Percentiles rank a stretch among this genome's conserved stretches.
Conservation (phyloP, 768 basidiomycete species). For the Phanerochaete sordida region DNA sequence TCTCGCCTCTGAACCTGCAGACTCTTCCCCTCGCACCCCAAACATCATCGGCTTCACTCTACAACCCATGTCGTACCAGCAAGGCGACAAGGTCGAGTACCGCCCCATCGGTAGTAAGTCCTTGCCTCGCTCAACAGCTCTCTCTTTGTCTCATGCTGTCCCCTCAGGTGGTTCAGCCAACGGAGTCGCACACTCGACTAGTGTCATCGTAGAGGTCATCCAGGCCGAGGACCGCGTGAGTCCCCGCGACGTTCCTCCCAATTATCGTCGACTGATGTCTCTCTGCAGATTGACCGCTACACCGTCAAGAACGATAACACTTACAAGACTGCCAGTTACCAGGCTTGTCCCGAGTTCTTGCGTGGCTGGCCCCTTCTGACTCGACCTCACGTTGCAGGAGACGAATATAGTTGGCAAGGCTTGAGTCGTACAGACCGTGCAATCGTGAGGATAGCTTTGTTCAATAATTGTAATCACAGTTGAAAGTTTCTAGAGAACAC, state of each 20-base stretch:
- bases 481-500: too few species aligned
- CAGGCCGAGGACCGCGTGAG: conserved; percentile 32
- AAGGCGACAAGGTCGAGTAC: conserved; percentile 43
- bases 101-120: conserved; percentile 36
- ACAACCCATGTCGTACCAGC: conserved; percentile 11
- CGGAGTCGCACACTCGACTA: conserved; percentile 35
- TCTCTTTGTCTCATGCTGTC: not conserved
- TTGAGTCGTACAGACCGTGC: not conserved
- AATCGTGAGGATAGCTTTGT: too few species aligned
- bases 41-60: not conserved
- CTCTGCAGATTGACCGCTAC: conserved; percentile 28
- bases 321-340: conserved; percentile 36
- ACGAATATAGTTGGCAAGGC: conserved; percentile 36
- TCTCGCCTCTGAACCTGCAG: too few species aligned
- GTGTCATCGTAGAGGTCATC: conserved; percentile 30
- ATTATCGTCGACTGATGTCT: not conserved
- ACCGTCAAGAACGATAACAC: conserved; percentile 43
- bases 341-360: conserved; percentile 20
- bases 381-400: conserved; percentile 18
- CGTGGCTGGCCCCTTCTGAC: not conserved
- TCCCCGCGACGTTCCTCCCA: not conserved
- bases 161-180: conserved; percentile 28
- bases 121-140: not conserved
- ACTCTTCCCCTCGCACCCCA: not conserved
- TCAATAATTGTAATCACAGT: too few species aligned